These are phyloP conservation scores for Chloranthus sessilifolius DNA, from an alignment of 164 flowering plant genomes.

Conservation along the genomic window DNA sequence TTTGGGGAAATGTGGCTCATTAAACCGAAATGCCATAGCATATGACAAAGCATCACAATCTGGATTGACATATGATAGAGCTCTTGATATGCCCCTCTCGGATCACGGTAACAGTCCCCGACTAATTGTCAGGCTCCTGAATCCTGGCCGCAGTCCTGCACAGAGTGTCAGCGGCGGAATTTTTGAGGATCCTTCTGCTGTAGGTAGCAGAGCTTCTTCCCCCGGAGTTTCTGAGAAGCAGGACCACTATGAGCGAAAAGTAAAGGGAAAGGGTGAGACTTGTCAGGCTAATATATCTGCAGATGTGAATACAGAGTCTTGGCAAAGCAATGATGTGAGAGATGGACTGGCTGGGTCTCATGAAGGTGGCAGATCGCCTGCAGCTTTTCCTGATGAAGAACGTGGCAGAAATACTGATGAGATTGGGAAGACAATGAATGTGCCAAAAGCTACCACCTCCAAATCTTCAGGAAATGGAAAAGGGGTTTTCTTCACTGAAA, in stretches of 20 bases:
- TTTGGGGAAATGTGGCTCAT: slow-evolving; percentile 32
- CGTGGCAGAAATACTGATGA: slow-evolving; percentile 27
- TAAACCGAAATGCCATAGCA: slow-evolving; percentile 23
- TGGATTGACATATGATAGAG: slow-evolving; percentile 33
- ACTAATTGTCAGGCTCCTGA: slow-evolving; percentile 68
- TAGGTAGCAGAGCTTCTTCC: slow-evolving; percentile 38
- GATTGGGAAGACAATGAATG: slow-evolving; percentile 12
- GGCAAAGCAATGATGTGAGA: slow-evolving; percentile 51
- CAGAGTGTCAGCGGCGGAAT: slow-evolving; percentile 34
- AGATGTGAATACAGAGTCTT: slow-evolving; percentile 42
- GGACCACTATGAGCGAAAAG: slow-evolving; percentile 39
- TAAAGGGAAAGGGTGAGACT: slow-evolving; percentile 39
- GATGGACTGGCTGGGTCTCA: slow-evolving; percentile 41
- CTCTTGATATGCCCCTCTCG: slow-evolving; percentile 27
- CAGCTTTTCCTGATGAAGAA: slow-evolving; percentile 30
- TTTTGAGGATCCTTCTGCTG: slow-evolving; percentile 33
- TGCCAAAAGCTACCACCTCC: slow-evolving; percentile 10
- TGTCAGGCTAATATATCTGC: slow-evolving; percentile 25
- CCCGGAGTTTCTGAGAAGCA: slow-evolving; percentile 45
- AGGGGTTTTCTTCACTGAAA: slow-evolving; percentile 9
- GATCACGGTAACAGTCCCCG: slow-evolving; percentile 49
- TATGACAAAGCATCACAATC: slow-evolving; percentile 48
- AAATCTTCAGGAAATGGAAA: slow-evolving; percentile 22
- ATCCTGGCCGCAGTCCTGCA: slow-evolving; percentile 40
- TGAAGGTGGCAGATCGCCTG: slow-evolving; percentile 44